Percentiles rank a stretch among this genome's conserved stretches.
phyloP scores from a whole-genome alignment of 108 stramenopile species.

The Schizochytrium sp. region DNA sequence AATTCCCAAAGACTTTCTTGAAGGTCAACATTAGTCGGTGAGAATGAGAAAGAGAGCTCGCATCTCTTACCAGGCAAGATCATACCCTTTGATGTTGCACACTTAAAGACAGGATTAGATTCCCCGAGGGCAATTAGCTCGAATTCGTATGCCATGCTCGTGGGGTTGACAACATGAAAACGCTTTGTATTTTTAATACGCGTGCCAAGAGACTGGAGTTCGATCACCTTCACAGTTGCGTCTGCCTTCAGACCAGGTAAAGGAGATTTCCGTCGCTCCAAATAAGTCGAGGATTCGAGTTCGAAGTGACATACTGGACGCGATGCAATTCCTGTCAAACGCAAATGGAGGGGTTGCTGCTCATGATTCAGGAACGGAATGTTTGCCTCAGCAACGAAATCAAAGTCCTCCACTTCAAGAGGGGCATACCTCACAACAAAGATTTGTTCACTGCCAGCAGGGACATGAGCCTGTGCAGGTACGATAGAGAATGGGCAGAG shows the following conservation, averaged over 20 bases:
- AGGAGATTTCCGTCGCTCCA: slow-evolving; percentile 63
- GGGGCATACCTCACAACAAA: slow-evolving; percentile 75
- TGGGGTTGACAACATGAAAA: slow-evolving; percentile 78
- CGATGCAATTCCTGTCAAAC: slow-evolving; percentile 66
- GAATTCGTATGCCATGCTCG: slow-evolving; percentile 74
- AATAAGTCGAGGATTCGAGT: slow-evolving; percentile 72
- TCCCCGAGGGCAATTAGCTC: slow-evolving; percentile 74
- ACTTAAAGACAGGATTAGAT: slow-evolving; percentile 70
- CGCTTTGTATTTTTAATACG: slow-evolving; percentile 74
- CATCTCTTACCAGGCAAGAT: slow-evolving; percentile 74
- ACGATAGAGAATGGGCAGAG: slow-evolving; percentile 76
- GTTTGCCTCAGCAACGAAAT: slow-evolving; percentile 62
- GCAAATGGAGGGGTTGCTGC: slow-evolving; percentile 27
- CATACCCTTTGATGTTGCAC: slow-evolving; percentile 72
- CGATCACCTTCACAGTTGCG: slow-evolving; percentile 70
- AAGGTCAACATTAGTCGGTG: slow-evolving; percentile 69
- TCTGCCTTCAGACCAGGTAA: neutral
- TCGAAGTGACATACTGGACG: slow-evolving; percentile 78
- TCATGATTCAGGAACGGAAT: slow-evolving; percentile 53
- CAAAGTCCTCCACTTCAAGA: slow-evolving; percentile 75
- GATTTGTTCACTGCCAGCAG: slow-evolving; percentile 64
- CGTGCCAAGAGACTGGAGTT: slow-evolving; percentile 71
- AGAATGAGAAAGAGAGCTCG: slow-evolving; percentile 81
- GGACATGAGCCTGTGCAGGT: slow-evolving; percentile 68
- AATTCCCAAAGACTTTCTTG: slow-evolving; percentile 77